Evolutionary conservation across 169 alveolate genomes (phyloP).

Genomic region (Pseudocohnilembus persalinus): DNA sequence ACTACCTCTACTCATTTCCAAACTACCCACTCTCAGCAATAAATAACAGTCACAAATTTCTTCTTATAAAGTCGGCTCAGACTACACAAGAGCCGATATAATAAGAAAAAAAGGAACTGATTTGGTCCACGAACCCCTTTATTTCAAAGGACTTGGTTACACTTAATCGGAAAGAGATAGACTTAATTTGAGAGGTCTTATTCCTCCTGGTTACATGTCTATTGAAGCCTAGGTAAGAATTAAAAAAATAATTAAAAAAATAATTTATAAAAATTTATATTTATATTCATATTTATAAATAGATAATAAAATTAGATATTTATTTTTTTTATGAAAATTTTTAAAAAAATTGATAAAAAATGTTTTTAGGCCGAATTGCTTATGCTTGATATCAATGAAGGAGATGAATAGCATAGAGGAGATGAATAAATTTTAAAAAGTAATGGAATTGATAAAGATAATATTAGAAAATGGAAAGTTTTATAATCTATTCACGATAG

Average conservation of each 20-base stretch:
- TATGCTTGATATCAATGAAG: not conserved
- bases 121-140: conserved; percentile 49
- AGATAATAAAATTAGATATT: not conserved
- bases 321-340: too few species aligned
- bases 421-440: not conserved
- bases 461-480: conserved; percentile 46
- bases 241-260: too few species aligned
- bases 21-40: not conserved
- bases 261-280: too few species aligned
- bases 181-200: conserved; percentile 44
- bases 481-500: conserved; percentile 48
- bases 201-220: conserved; percentile 38
- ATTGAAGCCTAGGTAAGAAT: conserved; percentile 51
- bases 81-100: not conserved
- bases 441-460: conserved; percentile 4
- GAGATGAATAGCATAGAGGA: not conserved
- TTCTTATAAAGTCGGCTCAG: not conserved
- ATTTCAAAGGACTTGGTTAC: conserved; percentile 49
- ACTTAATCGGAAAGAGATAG: conserved; percentile 47
- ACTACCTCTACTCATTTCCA: not conserved
- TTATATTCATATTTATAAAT: too few species aligned
- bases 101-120: conserved; percentile 37
- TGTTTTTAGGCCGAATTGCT: not conserved
- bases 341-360: too few species aligned
- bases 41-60: not conserved